A percentile compares a stretch with the other conserved stretches of the same genome.
These are phyloP conservation scores for Pseudonectria buxi DNA, from an alignment of 2,329 filamentous ascomycete genomes.

Conservation along the genomic window DNA sequence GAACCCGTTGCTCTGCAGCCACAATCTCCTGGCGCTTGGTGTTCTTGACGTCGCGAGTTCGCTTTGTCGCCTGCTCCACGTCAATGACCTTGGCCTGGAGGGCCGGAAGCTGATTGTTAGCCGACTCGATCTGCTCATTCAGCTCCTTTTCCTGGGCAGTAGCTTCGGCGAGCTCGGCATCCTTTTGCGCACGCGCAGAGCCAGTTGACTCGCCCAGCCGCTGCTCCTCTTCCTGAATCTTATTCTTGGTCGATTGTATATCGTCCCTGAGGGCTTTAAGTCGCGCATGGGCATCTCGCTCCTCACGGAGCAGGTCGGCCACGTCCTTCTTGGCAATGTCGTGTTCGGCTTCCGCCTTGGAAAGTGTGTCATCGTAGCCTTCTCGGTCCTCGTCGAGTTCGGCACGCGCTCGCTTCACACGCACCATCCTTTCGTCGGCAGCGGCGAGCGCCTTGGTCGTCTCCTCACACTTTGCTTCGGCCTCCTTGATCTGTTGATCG, in stretches of 20 bases:
- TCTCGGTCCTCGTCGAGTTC: conserved; percentile 40
- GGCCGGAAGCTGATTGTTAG: conserved; percentile 23
- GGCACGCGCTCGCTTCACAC: conserved; percentile 33
- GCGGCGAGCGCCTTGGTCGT: conserved; percentile 44
- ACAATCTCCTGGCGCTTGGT: conserved; percentile 49
- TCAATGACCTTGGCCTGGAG: conserved; percentile 28
- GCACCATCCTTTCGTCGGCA: conserved; percentile 38
- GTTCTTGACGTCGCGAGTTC: conserved; percentile 25
- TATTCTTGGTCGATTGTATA: conserved; percentile 37
- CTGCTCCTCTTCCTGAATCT: conserved; percentile 49
- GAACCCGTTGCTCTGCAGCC: conserved; percentile 36
- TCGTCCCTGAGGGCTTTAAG: conserved; percentile 47
- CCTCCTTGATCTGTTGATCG: conserved; percentile 19
- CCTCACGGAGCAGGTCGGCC: conserved; percentile 50
- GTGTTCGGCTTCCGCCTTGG: conserved; percentile 43
- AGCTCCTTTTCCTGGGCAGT: conserved; percentile 20
- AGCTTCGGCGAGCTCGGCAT: conserved; percentile 41
- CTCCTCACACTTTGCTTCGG: conserved; percentile 25
- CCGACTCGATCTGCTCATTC: conserved; percentile 20
- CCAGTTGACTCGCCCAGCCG: conserved; percentile 64
- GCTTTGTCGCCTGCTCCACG: conserved; percentile 25
- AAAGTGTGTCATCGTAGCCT: conserved; percentile 36
- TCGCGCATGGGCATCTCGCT: conserved; percentile 56
- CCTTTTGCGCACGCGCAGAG: conserved; percentile 57
- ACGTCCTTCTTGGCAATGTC: conserved; percentile 48